Evolutionary conservation across 768 basidiomycete species (phyloP), one percentile per base, ranked within the genome.

Genomic region (Mycena leptocephala): DNA sequence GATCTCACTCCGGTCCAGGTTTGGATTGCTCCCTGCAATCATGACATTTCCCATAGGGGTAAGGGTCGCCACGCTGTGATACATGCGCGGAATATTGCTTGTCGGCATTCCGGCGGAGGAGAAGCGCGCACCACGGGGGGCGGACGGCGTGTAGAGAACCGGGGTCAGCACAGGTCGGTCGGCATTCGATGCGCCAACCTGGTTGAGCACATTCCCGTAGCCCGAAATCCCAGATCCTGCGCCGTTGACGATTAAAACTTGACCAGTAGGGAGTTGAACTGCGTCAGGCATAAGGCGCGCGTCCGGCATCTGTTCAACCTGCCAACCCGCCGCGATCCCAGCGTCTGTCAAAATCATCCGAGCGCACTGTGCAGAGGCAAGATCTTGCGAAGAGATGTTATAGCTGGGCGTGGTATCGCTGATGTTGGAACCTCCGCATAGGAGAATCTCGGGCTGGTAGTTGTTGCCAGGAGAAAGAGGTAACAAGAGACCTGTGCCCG

Each of bases 1-100:
- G 51, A 91, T 79, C 78, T 92, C 93, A 79, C 93, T 95, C 66
- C 94, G 86, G 82, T 96, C 95, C 73, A 96, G 83, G 83, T 96
- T 96, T 30, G 95, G 95, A 80, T 95, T 96, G 74, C 95, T 95
- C 39, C 95, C 95, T 24, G 95, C 93, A 71, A 96, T 92, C 93
- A 96, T 91, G 63, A 96, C 84, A 65, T 90, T 89, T 4, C 93
- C 95, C 35, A 85, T 86, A 9, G 95, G 95, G 10, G 94, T 93
- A 79, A 96, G 84, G 20, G 93, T 95, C 58, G 95, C 95, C 0
- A 94, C 92, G n/a, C 95, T 96, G 80, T 96, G 95, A 80, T 96
- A 96, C 83, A 96, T 79, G 65, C 95, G 85, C 22, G 95, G 92
- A 75, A 96, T 95, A 28, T 86, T 70, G 81, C 93, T 95, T 0